phyloP scores from a whole-genome alignment of 192 early-diverging fungal genomes.

The Chytriomyces hyalinus region DNA sequence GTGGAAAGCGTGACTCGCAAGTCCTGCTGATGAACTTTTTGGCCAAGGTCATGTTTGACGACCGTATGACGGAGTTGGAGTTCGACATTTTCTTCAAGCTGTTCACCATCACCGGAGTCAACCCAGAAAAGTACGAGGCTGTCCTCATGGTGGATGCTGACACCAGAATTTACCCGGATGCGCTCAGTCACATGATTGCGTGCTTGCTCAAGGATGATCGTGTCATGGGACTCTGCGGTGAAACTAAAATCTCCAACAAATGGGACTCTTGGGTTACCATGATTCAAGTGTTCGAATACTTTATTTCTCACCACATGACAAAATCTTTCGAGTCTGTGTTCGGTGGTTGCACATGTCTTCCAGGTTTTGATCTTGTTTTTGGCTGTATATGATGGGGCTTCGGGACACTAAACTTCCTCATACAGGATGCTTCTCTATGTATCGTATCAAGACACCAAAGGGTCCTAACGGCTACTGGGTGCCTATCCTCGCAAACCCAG shows the following conservation, averaged over 20 bases:
- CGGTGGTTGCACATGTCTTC: conserved; percentile 95
- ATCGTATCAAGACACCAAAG: conserved; percentile 82
- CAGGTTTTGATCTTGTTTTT: conserved; percentile 78
- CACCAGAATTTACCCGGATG: conserved; percentile 64
- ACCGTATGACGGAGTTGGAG: conserved; percentile 88
- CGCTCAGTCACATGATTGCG: conserved; percentile 52
- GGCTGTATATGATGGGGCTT: conserved; percentile 44
- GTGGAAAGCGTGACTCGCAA: conserved; percentile 97
- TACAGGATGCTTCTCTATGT: conserved; percentile 90
- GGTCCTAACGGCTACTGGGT: conserved; percentile 56
- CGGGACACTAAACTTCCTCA: conserved; percentile 43
- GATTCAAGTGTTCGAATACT: conserved; percentile 98
- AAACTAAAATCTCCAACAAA: conserved; percentile 94
- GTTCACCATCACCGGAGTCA: conserved; percentile 80
- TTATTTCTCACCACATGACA: conserved; percentile 92
- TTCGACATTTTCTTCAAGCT: conserved; percentile 90
- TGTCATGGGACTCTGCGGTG: conserved; percentile 94
- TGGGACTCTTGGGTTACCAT: conserved; percentile 85
- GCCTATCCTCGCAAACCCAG: conserved; percentile 85
- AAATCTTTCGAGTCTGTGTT: conserved; percentile 97
- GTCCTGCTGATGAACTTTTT: conserved; percentile 95
- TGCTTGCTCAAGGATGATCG: conserved; percentile 79
- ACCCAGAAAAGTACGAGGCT: conserved; percentile 73
- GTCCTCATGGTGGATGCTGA: conserved; percentile 85
- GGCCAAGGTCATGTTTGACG: conserved; percentile 83